Evolutionary conservation across 176 grass and related monocot genomes (phyloP), one percentile per base, ranked within the genome.

Genomic region (Musa beccarii): DNA sequence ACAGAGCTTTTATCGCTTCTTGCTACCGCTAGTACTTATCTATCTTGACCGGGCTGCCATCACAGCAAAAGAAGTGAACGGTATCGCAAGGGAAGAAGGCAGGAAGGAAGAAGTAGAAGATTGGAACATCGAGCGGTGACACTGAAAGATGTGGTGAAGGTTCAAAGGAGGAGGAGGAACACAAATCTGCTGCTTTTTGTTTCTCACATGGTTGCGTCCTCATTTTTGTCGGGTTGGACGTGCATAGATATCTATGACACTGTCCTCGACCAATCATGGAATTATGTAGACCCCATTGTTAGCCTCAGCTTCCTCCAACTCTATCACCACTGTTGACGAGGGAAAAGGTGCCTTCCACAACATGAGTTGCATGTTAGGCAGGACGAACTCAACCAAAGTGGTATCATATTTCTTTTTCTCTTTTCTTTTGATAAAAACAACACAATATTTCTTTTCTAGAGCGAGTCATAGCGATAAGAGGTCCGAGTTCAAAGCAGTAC

Each of bases 101-200:
- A 52, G 54, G 54, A 53, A 69, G 59, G 11, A 22, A 56, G 63
- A 26, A 24, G 19, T 75, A 25, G 49, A 14, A 52, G 69, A 78
- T 83, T 71, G 49, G 80, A 56, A 77, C 65, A 14, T 23, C 21
- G 75, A 59, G 25, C 28, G 51, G 52, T 76, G 71, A 80, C 77
- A 76, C 50, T 29, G 69, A 87, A 83, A 72, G 80, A 72, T 87
- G 85, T 87, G 85, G 85, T 80, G 52, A 76, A 65, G 85, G 71
- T 71, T 79, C 23, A 62, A 83, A 59, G 84, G 74, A 59, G 13
- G 16, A 56, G 8, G 53, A 15, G 2, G 15, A 70, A 2, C 68
- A 20, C 68, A 21, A 70, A 66, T 26, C 63, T 66, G 3, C 23
- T 24, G 8, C 22, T 26, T 49, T 70, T 69, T 49, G 67, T 69